Base-by-base conservation (phyloP, 2,329 filamentous ascomycete species). In the Fusarium mexicanum region DNA sequence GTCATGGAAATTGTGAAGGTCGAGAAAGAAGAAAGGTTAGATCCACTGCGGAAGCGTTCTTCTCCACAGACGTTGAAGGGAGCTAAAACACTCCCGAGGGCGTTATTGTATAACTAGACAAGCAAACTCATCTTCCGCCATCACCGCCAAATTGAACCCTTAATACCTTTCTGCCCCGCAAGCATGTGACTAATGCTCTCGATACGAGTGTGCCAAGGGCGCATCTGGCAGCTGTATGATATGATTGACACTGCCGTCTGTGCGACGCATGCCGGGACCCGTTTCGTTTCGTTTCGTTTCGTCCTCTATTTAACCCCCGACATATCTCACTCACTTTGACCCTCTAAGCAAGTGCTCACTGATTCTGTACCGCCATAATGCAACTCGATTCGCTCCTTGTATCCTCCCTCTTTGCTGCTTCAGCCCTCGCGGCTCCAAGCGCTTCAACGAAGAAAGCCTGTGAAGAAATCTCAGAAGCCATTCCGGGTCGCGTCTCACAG, bases 401-500 rank as follows among this genome's bases (percentile, higher is more conserved):
- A 4, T 24, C 38, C 2, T 67, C 51, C 2, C 20, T 67, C 6
- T 44, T 46, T 4, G 61, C 61, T 2, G 29, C n/a, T 10, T 37
- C 38, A 83, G 54, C 47, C 16, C 8, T 68, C 0, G 64, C 64
- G 14, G 64, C 54, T 13, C 65, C 65, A 4, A 67, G 46, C 13
- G 11, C 10, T 10, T 51, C 65, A 2, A 59, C 69, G 0, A 53
- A 37, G 3, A 57, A 69, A 6, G 69, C 69, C 1, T 72, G 69
- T 8, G 40, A 72, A 0, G 69, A 72, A 6, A 72, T 72, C 12
- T 57, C 64, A 10, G 51, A 72, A 5, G 31, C 26, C 1, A 41
- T 72, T 3, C 44, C 48, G 0, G 31, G 48, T 7, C 59, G 59
- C 2, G 69, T 72, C 3, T 58, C 53, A 0, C 46, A 60, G 6